phyloP scores from a whole-genome alignment of 1,284 basidiomycete genomes.

The Microstroma glucosiphilum region DNA sequence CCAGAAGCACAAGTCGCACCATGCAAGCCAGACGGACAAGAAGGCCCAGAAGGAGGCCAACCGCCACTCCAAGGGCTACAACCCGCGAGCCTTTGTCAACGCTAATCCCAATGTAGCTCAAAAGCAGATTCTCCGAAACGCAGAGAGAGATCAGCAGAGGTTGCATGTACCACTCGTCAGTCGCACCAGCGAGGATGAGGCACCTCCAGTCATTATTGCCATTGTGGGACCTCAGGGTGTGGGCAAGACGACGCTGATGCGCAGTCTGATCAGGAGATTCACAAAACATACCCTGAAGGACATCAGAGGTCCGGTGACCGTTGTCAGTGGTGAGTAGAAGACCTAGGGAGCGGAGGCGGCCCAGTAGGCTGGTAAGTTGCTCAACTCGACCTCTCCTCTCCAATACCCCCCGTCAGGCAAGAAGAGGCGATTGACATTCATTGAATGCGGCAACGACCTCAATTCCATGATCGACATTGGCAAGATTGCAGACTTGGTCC shows the following conservation, averaged over 20 bases:
- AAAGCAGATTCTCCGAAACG: slow-evolving; percentile 78
- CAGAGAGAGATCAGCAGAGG: slow-evolving; percentile 86
- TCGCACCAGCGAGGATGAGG: slow-evolving; percentile 74
- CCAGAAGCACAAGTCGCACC: slow-evolving; percentile 37
- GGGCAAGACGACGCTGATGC: slow-evolving; percentile 90
- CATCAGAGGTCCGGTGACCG: slow-evolving; percentile 86
- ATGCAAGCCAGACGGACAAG: slow-evolving; percentile 39
- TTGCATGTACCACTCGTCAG: slow-evolving; percentile 94
- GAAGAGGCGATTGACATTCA: slow-evolving; percentile 82
- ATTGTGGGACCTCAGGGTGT: slow-evolving; percentile 93
- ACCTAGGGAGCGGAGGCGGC: slow-evolving; percentile 4
- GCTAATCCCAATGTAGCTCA: slow-evolving; percentile 54
- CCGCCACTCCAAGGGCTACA: slow-evolving; percentile 59
- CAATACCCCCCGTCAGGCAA: slow-evolving; percentile 58
- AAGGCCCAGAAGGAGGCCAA: slow-evolving; percentile 29
- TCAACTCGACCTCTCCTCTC: neutral
- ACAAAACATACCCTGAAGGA: slow-evolving; percentile 90
- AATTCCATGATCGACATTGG: slow-evolving; percentile 97
- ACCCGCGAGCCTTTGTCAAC: slow-evolving; percentile 81
- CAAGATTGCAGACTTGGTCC: slow-evolving; percentile 89
- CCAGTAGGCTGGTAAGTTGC: neutral
- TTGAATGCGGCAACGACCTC: slow-evolving; percentile 96
- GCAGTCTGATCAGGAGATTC: slow-evolving; percentile 83
- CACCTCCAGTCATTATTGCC: slow-evolving; percentile 92
- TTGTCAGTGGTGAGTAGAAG: slow-evolving; percentile 60